Conservation (phyloP, 768 basidiomycete genomes). For the Sarcomyxa edulis region DNA sequence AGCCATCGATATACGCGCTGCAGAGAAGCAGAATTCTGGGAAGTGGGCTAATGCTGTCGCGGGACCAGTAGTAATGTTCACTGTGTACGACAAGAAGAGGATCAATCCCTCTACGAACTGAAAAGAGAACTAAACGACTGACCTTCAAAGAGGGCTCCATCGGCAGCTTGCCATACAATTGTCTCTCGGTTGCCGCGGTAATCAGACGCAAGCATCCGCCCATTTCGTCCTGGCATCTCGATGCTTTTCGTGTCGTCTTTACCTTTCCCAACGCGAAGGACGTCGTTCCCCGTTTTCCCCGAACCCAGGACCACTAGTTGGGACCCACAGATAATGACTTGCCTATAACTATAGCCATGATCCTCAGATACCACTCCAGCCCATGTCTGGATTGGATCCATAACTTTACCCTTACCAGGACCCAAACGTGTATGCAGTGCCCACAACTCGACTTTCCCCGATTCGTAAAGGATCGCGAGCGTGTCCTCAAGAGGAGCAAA, state of each 20-base stretch:
- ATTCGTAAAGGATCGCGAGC: constrained; percentile 65
- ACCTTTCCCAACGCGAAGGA: too few relatives aligned
- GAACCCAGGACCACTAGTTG: constrained; percentile 39
- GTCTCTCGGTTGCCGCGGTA: too few relatives aligned
- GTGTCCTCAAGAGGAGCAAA: constrained; percentile 55
- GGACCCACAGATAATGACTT: too few relatives aligned
- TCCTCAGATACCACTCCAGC: constrained; percentile 22
- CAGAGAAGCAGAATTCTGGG: constrained; percentile 55
- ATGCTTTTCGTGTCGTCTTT: too few relatives aligned
- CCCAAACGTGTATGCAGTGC: constrained; percentile 57
- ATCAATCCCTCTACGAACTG: too few relatives aligned
- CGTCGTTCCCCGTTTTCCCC: too few relatives aligned
- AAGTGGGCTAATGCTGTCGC: constrained; percentile 31
- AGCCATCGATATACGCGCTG: constrained; percentile 23
- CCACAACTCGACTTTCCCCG: constrained; percentile 68
- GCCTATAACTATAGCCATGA: constrained; percentile 15
- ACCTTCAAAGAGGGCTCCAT: constrained; percentile 49
- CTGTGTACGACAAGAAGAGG: too few relatives aligned
- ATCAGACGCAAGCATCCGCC: constrained; percentile 38
- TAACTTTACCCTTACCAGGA: constrained; percentile 50
- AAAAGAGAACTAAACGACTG: constrained; percentile 14
- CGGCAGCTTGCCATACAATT: constrained; percentile 36
- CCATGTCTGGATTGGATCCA: constrained; percentile 46
- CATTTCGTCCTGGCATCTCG: constrained; percentile 33
- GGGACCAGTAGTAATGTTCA: constrained; percentile 1